These are phyloP conservation scores for Candida pini DNA, from an alignment of 805 yeast species.

Conservation along the genomic window DNA sequence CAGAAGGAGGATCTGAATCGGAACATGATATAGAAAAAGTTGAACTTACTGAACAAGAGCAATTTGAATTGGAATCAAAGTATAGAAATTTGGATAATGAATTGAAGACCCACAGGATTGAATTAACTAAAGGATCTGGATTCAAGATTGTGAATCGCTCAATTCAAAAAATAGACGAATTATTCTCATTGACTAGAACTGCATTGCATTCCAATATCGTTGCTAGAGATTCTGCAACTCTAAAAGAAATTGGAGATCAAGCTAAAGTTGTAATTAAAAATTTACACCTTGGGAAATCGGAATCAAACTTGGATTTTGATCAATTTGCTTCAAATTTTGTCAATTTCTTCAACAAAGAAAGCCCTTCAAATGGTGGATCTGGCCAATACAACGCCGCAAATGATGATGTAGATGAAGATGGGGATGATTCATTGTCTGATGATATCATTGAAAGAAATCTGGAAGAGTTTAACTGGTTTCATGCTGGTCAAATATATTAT, in stretches of 20 bases:
- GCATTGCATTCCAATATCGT: conserved; percentile 33
- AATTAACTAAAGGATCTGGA: conserved; percentile 56
- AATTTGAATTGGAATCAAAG: conserved; percentile 19
- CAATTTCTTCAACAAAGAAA: conserved; percentile 24
- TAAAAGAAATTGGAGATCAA: conserved; percentile 53
- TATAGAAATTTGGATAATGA: conserved; percentile 22
- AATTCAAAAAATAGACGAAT: conserved; percentile 38
- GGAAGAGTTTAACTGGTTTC: conserved; percentile 50
- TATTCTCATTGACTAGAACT: conserved; percentile 39
- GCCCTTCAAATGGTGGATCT: conserved; percentile 19
- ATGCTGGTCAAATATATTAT: conserved; percentile 48
- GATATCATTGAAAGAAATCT: conserved; percentile 8
- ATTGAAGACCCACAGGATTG: conserved; percentile 34
- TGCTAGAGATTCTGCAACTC: conserved; percentile 62
- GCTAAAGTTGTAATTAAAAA: conserved; percentile 62
- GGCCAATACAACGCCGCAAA: conserved; percentile 12
- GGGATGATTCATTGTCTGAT: conserved; percentile 16
- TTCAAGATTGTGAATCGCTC: conserved; percentile 40
- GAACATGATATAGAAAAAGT: conserved; percentile 5
- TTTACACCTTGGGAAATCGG: conserved; percentile 51
- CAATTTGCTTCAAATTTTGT: conserved; percentile 41
- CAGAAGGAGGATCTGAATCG: conserved; percentile 11
- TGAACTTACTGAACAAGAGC: conserved; percentile 21
- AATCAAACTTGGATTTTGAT: conserved; percentile 41
- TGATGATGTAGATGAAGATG: conserved; percentile 10